These are phyloP conservation scores for Clonostachys rhizophaga DNA, from an alignment of 2,329 filamentous ascomycete genomes.

Conservation along the genomic window DNA sequence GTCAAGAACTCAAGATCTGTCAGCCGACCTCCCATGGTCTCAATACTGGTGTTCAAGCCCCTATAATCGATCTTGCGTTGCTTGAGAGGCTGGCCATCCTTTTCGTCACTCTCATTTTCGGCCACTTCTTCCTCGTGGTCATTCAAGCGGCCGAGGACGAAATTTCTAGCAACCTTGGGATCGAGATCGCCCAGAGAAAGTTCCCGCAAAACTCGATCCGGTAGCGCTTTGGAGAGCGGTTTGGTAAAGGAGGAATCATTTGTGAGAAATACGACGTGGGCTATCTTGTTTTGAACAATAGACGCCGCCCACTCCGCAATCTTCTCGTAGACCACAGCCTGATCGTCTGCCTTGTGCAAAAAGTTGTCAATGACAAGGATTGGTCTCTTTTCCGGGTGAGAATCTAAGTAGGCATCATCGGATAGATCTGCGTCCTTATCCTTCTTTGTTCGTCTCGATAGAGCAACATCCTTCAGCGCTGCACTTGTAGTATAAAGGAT, in stretches of 20 bases:
- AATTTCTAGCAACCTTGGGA: slow-evolving; percentile 81
- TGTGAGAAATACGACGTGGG: slow-evolving; percentile 92
- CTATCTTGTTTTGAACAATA: slow-evolving; percentile 80
- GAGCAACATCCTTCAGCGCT: slow-evolving; percentile 73
- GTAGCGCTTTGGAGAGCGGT: slow-evolving; percentile 78
- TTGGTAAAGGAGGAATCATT: slow-evolving; percentile 87
- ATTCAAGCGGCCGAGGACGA: slow-evolving; percentile 74
- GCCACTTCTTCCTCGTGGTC: slow-evolving; percentile 35
- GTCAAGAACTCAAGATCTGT: slow-evolving; percentile 93
- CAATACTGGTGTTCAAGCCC: slow-evolving; percentile 78
- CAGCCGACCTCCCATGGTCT: slow-evolving; percentile 81
- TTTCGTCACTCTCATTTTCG: slow-evolving; percentile 18
- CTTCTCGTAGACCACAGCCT: slow-evolving; percentile 67
- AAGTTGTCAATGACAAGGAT: slow-evolving; percentile 93
- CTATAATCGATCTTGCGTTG: slow-evolving; percentile 40
- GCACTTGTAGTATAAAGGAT: slow-evolving; percentile 80
- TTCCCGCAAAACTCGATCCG: slow-evolving; percentile 85
- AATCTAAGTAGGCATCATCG: slow-evolving; percentile 85
- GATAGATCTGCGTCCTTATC: slow-evolving; percentile 69
- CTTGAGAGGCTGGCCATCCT: slow-evolving; percentile 13
- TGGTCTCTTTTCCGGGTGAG: slow-evolving; percentile 77
- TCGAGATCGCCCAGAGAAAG: slow-evolving; percentile 83
- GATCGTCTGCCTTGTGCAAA: slow-evolving; percentile 69
- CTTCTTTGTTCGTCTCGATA: slow-evolving; percentile 64
- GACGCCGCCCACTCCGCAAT: slow-evolving; percentile 86